Evolutionary conservation across 768 basidiomycete genomes (phyloP).

Genomic region (Leccinum subtestaceum): DNA sequence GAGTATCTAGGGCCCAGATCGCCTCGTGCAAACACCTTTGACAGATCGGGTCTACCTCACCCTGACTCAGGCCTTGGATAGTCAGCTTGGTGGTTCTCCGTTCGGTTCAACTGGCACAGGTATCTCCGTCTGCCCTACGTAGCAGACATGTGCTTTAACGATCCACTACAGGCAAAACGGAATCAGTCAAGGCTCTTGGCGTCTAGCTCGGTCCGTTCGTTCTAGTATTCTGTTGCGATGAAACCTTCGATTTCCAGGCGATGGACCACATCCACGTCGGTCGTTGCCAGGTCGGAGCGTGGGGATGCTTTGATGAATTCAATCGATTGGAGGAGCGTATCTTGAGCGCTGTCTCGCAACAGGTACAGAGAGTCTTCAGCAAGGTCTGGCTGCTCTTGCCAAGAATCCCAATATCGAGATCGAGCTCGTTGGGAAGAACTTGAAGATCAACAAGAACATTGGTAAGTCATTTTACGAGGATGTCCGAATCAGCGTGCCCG

Average conservation of each 20-base stretch:
- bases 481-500: background rate
- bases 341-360: conserved; percentile 95
- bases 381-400: conserved; percentile 80
- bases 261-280: conserved; percentile 99
- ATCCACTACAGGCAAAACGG: conserved; percentile 77
- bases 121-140: no score
- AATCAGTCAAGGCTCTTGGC: conserved; percentile 98
- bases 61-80: no score
- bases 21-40: no score
- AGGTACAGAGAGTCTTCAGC: conserved; percentile 95
- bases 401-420: conserved; percentile 89
- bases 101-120: no score
- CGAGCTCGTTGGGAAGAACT: conserved; percentile 90
- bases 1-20: no score
- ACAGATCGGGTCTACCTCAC: no score
- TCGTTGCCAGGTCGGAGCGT: conserved; percentile 97
- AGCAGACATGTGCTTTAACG: no score
- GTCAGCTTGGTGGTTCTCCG: no score
- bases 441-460: conserved; percentile 93
- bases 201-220: conserved; percentile 97
- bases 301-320: conserved; percentile 98
- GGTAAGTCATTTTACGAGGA: conserved; percentile 42
- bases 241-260: conserved; percentile 99
- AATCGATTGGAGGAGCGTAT: conserved; percentile 98
- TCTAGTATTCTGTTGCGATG: conserved; percentile 99